Evolutionary conservation across 2,329 filamentous ascomycete species (phyloP).

Genomic region (Cladorrhinum sp.): DNA sequence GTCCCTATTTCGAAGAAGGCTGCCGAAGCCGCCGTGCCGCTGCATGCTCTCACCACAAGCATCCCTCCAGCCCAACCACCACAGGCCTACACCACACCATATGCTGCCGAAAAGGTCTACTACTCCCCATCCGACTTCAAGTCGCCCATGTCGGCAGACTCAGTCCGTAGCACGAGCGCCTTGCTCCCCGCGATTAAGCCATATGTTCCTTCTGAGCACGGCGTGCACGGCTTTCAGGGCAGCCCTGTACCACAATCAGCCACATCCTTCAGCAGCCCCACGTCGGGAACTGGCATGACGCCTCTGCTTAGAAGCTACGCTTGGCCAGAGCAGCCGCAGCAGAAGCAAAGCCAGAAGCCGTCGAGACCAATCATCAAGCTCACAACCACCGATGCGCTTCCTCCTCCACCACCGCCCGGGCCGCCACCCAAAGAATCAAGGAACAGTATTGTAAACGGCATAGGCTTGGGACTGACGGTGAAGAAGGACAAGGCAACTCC

Average conservation of each 20-base stretch:
- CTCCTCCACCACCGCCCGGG: constrained; percentile 13
- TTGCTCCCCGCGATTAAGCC: constrained; percentile 32
- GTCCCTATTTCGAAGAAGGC: constrained; percentile 12
- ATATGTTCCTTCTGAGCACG: constrained; percentile 33
- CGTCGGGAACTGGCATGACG: constrained; percentile 16
- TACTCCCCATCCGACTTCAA: constrained; percentile 31
- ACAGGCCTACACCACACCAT: constrained; percentile 27
- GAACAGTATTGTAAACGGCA: not conserved
- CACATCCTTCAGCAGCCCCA: constrained; percentile 19
- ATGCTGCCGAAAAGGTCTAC: constrained; percentile 18
- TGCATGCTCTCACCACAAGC: constrained; percentile 28
- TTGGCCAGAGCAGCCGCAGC: constrained; percentile 13
- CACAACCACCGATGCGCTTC: not conserved
- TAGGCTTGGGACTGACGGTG: constrained; percentile 3
- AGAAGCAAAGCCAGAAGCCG: constrained; percentile 1
- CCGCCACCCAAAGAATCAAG: constrained; percentile 19
- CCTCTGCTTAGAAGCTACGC: constrained; percentile 18
- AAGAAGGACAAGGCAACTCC: constrained; percentile 20
- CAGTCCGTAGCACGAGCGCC: constrained; percentile 34
- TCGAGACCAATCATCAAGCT: constrained; percentile 1
- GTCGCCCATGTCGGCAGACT: constrained; percentile 28
- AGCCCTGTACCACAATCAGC: not conserved
- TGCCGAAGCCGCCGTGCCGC: constrained; percentile 13
- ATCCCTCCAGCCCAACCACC: constrained; percentile 23
- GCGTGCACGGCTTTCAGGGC: constrained; percentile 12